Base-by-base conservation (phyloP, 2,329 filamentous ascomycete genomes). In the Bipolaris zeicola region DNA sequence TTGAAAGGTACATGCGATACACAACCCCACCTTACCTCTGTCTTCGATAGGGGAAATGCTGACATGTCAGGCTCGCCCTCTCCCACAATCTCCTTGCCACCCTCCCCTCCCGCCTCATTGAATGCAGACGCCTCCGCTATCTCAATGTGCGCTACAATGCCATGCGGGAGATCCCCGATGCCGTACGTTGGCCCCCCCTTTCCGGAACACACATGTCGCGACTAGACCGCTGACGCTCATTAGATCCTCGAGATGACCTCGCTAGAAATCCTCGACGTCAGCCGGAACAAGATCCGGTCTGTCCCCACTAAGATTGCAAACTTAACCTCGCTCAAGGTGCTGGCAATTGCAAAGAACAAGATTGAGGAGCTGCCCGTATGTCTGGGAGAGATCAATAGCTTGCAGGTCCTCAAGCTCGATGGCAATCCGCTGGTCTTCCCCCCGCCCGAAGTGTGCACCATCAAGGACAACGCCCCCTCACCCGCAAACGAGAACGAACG, bases 251-350 rank as follows among this genome's bases (percentile, higher is more conserved):
- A 92, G 75, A 83, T 98, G 60, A 88, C 86, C 50, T 90, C 92
- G 33, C 85, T 98, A 52, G 93, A 98, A 77, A 96, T 97, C 57
- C 85, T 98, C 59, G 94, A 98, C 77, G 83, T 98, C 52, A 93
- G 92, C 73, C 87, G 91, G 67, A 98, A 98, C 74, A 91, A 89
- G 74, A 87, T 98, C 59, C 85, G 85, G 45, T 80, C 85, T 8
- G 83, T 98, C 1, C 92, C 94, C 0, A 85, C 88, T 44, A 89
- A 93, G 51, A 90, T 97, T 60, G 86, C 85, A 58, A 91, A 88
- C 70, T 81, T 98, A 68, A 88, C 88, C 5, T 96, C 91, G 1
- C 80, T 98, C 62, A 96, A 96, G 71, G 93, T 97, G 14, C 82
- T 98, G 52, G 93, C 92, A 2, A 85, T 97, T 34, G 89, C 91